Evolutionary conservation across 2,329 filamentous ascomycete genomes (phyloP), one percentile per base, ranked within the genome.

Genomic region (Penicillium sp.): DNA sequence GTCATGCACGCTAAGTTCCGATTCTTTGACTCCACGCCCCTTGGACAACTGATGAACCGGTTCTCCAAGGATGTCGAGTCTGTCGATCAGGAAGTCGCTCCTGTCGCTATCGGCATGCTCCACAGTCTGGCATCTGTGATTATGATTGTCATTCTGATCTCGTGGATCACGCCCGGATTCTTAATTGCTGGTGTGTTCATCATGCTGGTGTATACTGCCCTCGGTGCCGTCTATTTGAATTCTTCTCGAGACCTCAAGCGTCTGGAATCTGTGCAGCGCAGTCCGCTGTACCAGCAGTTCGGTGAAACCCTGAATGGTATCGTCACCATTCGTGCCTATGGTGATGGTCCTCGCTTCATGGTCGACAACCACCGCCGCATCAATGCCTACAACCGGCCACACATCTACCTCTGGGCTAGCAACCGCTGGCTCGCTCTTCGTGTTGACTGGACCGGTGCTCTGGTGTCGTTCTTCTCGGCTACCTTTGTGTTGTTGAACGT

Each of bases 31-130:
- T 89, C 93, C 1, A 99, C 94, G 0, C 94, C 94, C 2, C 83
- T 97, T 0, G 94, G 94, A 13, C 93, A 97, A 74, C 82, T 99
- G 67, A 97, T 97, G 88, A 99, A 99, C 75, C 86, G 94, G 20
- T 99, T 99, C 77, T 97, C 93, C 72, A 97, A 97, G 75, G 94
- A 99, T 72, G 84, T 99, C 14, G 92, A 99, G 72, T 87, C 92
- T 11, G 83, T 99, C 20, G 94, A 99, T 65, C 94, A 99, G 72
- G 94, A 99, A 73, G 90, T 99, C 56, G 92, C 94, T 0, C 91
- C 92, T 2, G 87, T 95, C 39, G 93, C 94, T 22, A 92, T 97
- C 64, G 85, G 86, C 48, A 84, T 87, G 62, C 78, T 88, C 18
- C 85, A 88, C 69, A 87, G 85, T 67, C 69, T 88, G 49, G 84